Percentiles rank a stretch among this genome's conserved stretches.
Evolutionary conservation across 148 eudicot genomes (phyloP).

Genomic region (Selenicereus undatus): DNA sequence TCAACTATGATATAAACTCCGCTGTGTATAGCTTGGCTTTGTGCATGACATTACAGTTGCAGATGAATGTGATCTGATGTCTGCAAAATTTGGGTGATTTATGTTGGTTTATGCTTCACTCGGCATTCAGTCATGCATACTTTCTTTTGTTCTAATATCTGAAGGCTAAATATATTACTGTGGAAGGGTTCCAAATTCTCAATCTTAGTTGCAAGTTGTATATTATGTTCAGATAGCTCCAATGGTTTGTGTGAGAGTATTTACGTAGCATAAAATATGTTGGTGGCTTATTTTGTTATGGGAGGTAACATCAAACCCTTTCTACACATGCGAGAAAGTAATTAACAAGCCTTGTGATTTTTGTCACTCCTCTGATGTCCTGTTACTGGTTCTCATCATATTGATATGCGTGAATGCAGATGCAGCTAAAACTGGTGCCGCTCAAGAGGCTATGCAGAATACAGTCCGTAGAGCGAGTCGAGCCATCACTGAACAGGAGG

Average conservation of each 20-base stretch:
- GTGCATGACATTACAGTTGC: too few relatives aligned
- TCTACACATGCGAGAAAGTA: not conserved
- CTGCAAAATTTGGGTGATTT: too few relatives aligned
- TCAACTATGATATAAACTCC: too few relatives aligned
- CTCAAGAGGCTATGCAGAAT: constrained; percentile 69
- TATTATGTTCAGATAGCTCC: not conserved
- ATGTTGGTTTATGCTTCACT: too few relatives aligned
- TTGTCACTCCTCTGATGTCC: not conserved
- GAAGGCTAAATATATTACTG: not conserved
- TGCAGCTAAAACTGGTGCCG: constrained; percentile 69
- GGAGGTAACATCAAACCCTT: not conserved
- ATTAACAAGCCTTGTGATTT: not conserved
- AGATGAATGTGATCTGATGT: too few relatives aligned
- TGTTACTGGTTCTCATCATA: not conserved
- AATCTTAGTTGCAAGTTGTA: not conserved
- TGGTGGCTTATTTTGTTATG: not conserved
- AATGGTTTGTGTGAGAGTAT: not conserved
- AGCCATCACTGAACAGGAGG: constrained; percentile 71
- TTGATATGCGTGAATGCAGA: constrained; percentile 36
- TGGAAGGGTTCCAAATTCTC: not conserved
- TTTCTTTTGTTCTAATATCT: not conserved
- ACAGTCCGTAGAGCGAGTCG: constrained; percentile 53
- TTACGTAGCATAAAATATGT: not conserved
- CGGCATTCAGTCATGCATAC: too few relatives aligned
- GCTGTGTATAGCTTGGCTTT: too few relatives aligned